Percentiles rank a stretch among this genome's conserved stretches.
Evolutionary conservation across 1,284 basidiomycete genomes (phyloP).

Genomic region (Microbotryum saponariae): DNA sequence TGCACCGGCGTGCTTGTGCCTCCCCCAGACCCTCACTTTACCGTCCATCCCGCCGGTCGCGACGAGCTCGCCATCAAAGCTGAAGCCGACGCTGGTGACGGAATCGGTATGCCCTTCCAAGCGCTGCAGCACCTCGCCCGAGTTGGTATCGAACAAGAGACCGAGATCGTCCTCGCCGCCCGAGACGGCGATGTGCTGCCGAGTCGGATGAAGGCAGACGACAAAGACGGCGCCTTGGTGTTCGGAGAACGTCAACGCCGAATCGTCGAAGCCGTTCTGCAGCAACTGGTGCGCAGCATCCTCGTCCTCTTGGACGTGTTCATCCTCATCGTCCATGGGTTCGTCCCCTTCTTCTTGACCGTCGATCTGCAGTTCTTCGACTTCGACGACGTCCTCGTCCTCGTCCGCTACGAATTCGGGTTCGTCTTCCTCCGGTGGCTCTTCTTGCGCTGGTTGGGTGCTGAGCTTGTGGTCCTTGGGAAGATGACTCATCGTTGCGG

Average conservation of each 20-base stretch:
- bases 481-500: not conserved
- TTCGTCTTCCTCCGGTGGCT: slow-evolving; percentile 1
- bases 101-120: slow-evolving; percentile 89
- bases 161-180: slow-evolving; percentile 94
- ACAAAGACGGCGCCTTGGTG: slow-evolving; percentile 61
- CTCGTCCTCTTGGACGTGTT: slow-evolving; percentile 7
- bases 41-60: slow-evolving; percentile 98
- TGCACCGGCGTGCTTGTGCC: slow-evolving; percentile 49
- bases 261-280: slow-evolving; percentile 36
- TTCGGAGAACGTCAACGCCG: slow-evolving; percentile 43
- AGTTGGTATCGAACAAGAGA: slow-evolving; percentile 85
- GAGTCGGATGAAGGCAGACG: slow-evolving; percentile 63
- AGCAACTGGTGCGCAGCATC: slow-evolving; percentile 38
- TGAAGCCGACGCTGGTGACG: slow-evolving; percentile 74
- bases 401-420: slow-evolving; percentile 28
- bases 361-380: slow-evolving; percentile 31
- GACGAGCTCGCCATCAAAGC: slow-evolving; percentile 78
- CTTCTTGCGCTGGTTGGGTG: not conserved
- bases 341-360: slow-evolving; percentile 37
- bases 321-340: slow-evolving; percentile 5
- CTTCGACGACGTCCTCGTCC: slow-evolving; percentile 30
- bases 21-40: slow-evolving; percentile 79
- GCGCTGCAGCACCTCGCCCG: slow-evolving; percentile 69
- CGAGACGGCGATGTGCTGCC: slow-evolving; percentile 72
- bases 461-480: not conserved